Evolutionary conservation across 176 grass and related monocot species (phyloP).

Genomic region (Eremochloa ophiuroides): DNA sequence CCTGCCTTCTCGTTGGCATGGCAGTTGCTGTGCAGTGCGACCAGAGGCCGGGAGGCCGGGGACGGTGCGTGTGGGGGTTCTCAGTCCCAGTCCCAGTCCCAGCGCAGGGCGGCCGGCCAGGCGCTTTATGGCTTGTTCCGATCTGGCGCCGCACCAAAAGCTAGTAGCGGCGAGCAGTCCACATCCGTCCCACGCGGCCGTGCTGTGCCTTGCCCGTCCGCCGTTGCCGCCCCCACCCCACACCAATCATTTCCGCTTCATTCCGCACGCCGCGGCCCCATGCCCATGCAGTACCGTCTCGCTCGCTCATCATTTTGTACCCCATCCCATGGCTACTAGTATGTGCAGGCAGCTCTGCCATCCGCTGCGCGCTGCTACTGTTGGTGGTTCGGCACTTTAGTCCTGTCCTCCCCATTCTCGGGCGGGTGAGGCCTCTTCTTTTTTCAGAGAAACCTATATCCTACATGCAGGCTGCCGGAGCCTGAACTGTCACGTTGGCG

Average conservation of each 20-base stretch:
- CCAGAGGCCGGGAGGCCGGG: neutral
- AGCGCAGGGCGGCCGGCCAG: neutral
- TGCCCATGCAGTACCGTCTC: neutral
- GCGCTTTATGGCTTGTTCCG: constrained; percentile 10
- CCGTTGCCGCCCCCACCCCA: neutral
- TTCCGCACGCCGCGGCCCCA: neutral
- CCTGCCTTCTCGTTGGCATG: too few species aligned
- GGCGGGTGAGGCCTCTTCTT: neutral
- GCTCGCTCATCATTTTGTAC: neutral
- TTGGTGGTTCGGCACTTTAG: too few species aligned
- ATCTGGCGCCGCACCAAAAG: constrained; percentile 3
- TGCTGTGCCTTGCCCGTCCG: neutral
- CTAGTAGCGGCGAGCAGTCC: constrained; percentile 25
- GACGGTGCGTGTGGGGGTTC: neutral
- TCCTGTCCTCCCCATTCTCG: neutral
- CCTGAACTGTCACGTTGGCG: neutral
- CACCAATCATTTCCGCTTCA: neutral
- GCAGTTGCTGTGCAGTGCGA: neutral
- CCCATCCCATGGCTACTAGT: too few species aligned
- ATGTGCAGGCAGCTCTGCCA: too few species aligned
- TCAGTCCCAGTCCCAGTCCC: neutral
- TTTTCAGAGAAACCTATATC: neutral
- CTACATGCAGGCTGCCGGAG: neutral
- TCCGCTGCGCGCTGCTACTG: too few species aligned
- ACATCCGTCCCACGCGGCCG: constrained; percentile 12